These are phyloP conservation scores for Carex scoparia DNA, from an alignment of 176 grass and related monocot genomes.

Conservation along the genomic window DNA sequence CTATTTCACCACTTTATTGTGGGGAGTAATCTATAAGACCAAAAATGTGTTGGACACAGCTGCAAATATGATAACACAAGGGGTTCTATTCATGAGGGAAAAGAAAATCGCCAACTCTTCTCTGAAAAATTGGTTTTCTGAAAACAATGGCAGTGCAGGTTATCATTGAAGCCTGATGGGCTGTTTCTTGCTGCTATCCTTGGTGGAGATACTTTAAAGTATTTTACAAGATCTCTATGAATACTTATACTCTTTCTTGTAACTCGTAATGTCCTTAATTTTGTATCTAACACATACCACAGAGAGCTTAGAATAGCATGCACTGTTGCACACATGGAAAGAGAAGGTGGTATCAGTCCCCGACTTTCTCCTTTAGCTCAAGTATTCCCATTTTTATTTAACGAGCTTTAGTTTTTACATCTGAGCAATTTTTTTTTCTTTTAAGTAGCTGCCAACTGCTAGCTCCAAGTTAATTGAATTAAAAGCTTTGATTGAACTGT, in stretches of 20 bases:
- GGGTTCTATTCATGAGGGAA: not conserved
- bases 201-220: slow-evolving; percentile 93
- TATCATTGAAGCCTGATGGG: slow-evolving; percentile 84
- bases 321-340: slow-evolving; percentile 95
- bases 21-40: not conserved
- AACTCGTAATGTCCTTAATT: slow-evolving; percentile 16
- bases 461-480: not conserved
- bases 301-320: slow-evolving; percentile 98
- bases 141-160: slow-evolving; percentile 58
- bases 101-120: not conserved
- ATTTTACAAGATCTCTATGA: slow-evolving; percentile 13
- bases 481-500: not conserved
- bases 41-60: not conserved
- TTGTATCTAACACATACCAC: slow-evolving; percentile 13
- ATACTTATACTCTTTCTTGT: slow-evolving; percentile 15
- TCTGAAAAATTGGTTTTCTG: slow-evolving; percentile 20
- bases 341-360: slow-evolving; percentile 85
- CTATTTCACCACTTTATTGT: not conserved
- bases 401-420: slow-evolving; percentile 5
- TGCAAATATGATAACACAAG: not conserved
- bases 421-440: too few relatives aligned
- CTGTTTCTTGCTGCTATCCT: slow-evolving; percentile 89
- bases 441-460: not conserved
- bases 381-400: slow-evolving; percentile 38
- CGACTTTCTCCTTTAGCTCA: slow-evolving; percentile 90